phyloP scores from a whole-genome alignment of 73 alveolate species.

The Symbiodinium natans region DNA sequence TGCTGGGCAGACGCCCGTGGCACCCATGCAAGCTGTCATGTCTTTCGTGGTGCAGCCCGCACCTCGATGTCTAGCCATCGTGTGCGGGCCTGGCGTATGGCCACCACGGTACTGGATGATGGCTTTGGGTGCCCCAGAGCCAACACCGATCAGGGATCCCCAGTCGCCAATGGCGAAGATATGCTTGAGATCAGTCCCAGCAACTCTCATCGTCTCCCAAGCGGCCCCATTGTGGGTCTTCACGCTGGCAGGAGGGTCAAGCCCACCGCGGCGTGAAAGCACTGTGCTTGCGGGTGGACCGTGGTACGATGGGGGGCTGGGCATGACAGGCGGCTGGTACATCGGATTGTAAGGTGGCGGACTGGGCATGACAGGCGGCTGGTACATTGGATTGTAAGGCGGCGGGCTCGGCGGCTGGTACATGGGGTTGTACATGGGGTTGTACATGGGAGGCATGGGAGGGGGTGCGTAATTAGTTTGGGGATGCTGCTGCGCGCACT shows the following conservation, averaged over 20 bases:
- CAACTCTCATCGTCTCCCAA: conserved; percentile 36
- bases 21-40: not conserved
- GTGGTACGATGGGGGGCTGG: not conserved
- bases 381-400: no score
- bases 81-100: conserved; percentile 51
- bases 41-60: not conserved
- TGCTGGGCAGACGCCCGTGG: not conserved
- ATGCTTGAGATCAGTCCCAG: conserved; percentile 48
- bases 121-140: conserved; percentile 38
- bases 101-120: conserved; percentile 68
- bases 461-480: not conserved
- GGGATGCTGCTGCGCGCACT: not conserved
- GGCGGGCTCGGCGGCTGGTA: not conserved
- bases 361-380: not conserved
- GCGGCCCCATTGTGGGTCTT: conserved; percentile 45
- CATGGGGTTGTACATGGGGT: not conserved
- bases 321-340: not conserved
- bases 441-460: not conserved
- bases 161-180: conserved; percentile 69
- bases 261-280: not conserved
- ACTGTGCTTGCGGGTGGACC: not conserved
- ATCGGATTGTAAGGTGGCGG: not conserved
- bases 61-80: conserved; percentile 48
- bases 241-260: not conserved
- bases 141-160: conserved; percentile 46